These are phyloP conservation scores for Colletotrichum filicis DNA, from an alignment of 2,329 filamentous ascomycete genomes.

Conservation along the genomic window DNA sequence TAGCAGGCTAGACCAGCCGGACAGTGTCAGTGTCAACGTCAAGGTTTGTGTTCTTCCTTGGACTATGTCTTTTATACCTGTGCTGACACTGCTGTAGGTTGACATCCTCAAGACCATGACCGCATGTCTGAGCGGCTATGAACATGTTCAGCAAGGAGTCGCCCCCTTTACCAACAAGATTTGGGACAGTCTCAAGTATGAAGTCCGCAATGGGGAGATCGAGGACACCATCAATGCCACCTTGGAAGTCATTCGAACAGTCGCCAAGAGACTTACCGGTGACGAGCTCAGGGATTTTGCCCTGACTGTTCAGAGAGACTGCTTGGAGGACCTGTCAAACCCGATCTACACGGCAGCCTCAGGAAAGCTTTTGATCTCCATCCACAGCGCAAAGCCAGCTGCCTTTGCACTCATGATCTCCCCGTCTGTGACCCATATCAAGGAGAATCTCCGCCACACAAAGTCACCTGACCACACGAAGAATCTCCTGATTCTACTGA, in stretches of 20 bases:
- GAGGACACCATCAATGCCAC: conserved; percentile 68
- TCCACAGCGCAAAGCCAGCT: conserved; percentile 58
- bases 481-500: conserved; percentile 63
- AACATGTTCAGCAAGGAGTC: conserved; percentile 57
- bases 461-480: conserved; percentile 61
- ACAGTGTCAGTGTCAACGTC: conserved; percentile 67
- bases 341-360: conserved; percentile 63
- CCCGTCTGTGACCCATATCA: conserved; percentile 59
- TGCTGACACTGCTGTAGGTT: conserved; percentile 46
- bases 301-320: conserved; percentile 62
- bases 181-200: conserved; percentile 71
- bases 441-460: conserved; percentile 60
- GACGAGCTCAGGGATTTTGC: conserved; percentile 58
- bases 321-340: conserved; percentile 63
- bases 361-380: conserved; percentile 62
- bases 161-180: conserved; percentile 61
- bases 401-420: conserved; percentile 61
- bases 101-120: conserved; percentile 67
- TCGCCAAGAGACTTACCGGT: conserved; percentile 57
- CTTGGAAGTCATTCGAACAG: conserved; percentile 62
- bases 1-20: conserved; percentile 68
- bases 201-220: conserved; percentile 70
- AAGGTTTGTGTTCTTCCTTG: conserved; percentile 52
- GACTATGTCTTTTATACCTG: neutral
- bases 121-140: conserved; percentile 63